A percentile compares a stretch with the other conserved stretches of the same genome.
These are phyloP conservation scores for Mycena venus DNA, from an alignment of 768 basidiomycete species.

Conservation along the genomic window DNA sequence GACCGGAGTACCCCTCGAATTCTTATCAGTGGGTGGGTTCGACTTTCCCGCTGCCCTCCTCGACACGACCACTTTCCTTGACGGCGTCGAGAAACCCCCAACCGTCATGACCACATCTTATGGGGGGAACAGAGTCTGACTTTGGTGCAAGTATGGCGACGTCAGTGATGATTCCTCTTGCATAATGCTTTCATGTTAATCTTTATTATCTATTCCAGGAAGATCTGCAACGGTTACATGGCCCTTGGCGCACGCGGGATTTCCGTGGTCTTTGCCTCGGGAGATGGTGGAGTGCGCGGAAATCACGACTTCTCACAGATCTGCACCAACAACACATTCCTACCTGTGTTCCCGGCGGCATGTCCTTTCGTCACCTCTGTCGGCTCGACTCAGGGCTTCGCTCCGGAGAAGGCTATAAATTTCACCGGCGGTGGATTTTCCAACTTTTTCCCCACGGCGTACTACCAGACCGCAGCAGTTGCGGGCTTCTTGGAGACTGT, in stretches of 20 bases:
- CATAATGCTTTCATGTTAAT: background rate
- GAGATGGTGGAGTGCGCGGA: conserved; percentile 18
- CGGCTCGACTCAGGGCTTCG: conserved; percentile 11
- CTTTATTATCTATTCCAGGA: too few species aligned
- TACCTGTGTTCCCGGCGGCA: conserved; percentile 36
- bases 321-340: conserved; percentile 41
- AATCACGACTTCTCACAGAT: conserved; percentile 19
- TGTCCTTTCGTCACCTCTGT: conserved; percentile 15
- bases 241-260: background rate
- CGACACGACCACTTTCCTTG: conserved; percentile 13
- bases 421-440: conserved; percentile 54
- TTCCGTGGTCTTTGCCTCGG: conserved; percentile 40
- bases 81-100: background rate
- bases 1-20: background rate
- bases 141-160: background rate
- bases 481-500: conserved; percentile 36
- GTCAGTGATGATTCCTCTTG: conserved; percentile 3
- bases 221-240: conserved; percentile 17
- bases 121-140: background rate
- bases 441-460: conserved; percentile 50
- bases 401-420: background rate
- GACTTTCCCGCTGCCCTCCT: background rate
- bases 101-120: conserved; percentile 13
- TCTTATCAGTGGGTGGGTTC: conserved; percentile 29
- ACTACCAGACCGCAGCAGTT: conserved; percentile 47